Conservation (phyloP, 352 stramenopile species). For the Blastocystis sp. region DNA sequence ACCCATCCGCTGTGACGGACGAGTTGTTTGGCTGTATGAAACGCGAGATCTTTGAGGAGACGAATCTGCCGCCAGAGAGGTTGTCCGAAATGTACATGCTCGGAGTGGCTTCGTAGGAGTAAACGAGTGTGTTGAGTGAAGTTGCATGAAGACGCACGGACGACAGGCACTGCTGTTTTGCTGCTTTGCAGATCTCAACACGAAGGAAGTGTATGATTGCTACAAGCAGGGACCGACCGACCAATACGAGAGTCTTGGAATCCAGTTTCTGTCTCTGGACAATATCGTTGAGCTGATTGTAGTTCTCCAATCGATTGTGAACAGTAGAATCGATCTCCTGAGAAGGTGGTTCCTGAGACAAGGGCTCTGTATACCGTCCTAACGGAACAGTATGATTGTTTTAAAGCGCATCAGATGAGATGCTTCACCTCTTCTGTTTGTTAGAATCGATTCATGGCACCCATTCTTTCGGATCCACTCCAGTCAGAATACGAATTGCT, state of each 20-base stretch:
- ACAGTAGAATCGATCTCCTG: not conserved
- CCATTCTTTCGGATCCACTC: not conserved
- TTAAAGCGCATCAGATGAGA: not conserved
- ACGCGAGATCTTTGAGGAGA: slow-evolving; percentile 37
- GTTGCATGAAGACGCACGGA: slow-evolving; percentile 19
- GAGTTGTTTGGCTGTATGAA: slow-evolving; percentile 43
- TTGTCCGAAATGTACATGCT: slow-evolving; percentile 40
- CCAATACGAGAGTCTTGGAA: slow-evolving; percentile 47
- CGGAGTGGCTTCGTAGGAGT: not conserved
- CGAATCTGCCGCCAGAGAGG: not conserved
- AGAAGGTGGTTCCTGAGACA: not conserved
- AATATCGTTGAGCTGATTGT: not conserved
- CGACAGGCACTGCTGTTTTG: slow-evolving; percentile 32
- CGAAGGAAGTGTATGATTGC: not conserved
- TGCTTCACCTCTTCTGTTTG: not conserved
- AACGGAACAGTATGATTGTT: not conserved
- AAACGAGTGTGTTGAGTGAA: not conserved
- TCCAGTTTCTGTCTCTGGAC: slow-evolving; percentile 26
- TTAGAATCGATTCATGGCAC: not conserved
- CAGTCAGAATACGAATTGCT: not conserved
- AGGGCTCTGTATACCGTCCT: not conserved
- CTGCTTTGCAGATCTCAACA: not conserved
- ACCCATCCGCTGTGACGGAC: not conserved
- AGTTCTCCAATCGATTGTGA: not conserved
- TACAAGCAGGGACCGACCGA: slow-evolving; percentile 16